These are phyloP conservation scores for Bretziella fagacearum DNA, from an alignment of 2,329 filamentous ascomycete species.

Conservation along the genomic window DNA sequence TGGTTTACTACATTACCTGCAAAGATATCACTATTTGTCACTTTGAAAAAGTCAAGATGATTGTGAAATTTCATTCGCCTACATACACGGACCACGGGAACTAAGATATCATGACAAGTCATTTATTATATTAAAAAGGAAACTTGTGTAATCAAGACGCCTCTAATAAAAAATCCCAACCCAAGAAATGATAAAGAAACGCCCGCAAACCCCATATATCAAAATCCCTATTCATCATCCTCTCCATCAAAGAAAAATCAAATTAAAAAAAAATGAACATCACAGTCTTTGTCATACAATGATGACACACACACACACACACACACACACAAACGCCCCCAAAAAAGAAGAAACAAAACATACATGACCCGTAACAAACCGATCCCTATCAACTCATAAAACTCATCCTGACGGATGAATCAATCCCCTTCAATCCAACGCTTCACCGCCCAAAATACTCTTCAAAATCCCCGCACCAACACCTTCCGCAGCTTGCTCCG, in stretches of 20 bases:
- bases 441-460: slow-evolving; percentile 45
- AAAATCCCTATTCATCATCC: not conserved
- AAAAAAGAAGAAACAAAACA: too few relatives aligned
- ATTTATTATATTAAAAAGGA: not conserved
- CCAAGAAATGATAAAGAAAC: slow-evolving; percentile 2
- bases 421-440: slow-evolving; percentile 31
- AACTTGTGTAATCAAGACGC: not conserved
- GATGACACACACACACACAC: too few relatives aligned
- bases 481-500: slow-evolving; percentile 51
- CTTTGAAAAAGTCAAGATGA: too few relatives aligned
- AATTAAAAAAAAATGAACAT: too few relatives aligned
- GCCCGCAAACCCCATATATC: not conserved
- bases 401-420: too few relatives aligned
- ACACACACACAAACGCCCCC: too few relatives aligned
- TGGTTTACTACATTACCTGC: too few relatives aligned
- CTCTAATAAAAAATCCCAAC: not conserved
- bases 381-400: not conserved
- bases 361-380: not conserved
- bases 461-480: slow-evolving; percentile 43
- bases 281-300: too few relatives aligned
- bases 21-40: too few relatives aligned
- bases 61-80: too few relatives aligned
- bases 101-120: too few relatives aligned
- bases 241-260: not conserved
- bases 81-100: too few relatives aligned